Evolutionary conservation across 2,329 filamentous ascomycete species (phyloP).

Genomic region (Aspergillus calidoustus): DNA sequence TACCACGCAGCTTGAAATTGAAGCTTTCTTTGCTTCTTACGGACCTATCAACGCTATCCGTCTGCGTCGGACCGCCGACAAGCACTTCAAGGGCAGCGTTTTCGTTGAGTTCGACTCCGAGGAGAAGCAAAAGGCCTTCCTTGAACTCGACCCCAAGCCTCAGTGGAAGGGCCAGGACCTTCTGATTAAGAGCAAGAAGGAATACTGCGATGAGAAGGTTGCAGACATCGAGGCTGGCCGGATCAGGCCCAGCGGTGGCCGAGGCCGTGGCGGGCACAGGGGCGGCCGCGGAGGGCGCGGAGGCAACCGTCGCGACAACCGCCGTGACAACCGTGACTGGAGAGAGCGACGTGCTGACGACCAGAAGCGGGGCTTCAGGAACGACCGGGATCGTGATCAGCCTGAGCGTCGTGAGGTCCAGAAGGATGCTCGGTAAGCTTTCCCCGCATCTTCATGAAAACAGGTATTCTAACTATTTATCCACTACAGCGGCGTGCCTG

Average conservation of each 20-base stretch:
- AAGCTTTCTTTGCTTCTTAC: conserved; percentile 84
- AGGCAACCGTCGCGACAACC: conserved; percentile 14
- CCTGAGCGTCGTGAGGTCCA: conserved; percentile 37
- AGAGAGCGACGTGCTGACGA: conserved; percentile 50
- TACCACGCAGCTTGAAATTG: conserved; percentile 88
- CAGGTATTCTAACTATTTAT: conserved; percentile 23
- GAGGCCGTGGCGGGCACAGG: conserved; percentile 43
- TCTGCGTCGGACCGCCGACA: conserved; percentile 74
- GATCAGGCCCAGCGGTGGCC: conserved; percentile 60
- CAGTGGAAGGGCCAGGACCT: conserved; percentile 82
- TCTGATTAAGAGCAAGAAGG: conserved; percentile 83
- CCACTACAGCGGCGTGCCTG: conserved; percentile 47
- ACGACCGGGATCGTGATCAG: conserved; percentile 4
- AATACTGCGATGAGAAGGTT: conserved; percentile 80
- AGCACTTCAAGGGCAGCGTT: conserved; percentile 91
- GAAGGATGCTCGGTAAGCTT: conserved; percentile 48
- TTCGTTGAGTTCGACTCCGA: conserved; percentile 90
- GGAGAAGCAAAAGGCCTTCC: conserved; percentile 78
- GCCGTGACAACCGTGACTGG: conserved; percentile 44
- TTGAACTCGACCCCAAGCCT: conserved; percentile 78
- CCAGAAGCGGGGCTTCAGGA: conserved; percentile 47
- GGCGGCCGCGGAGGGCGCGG: conserved; percentile 51
- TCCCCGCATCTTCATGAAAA: neutral
- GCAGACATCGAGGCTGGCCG: conserved; percentile 73
- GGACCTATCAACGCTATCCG: conserved; percentile 82